Percentiles rank a stretch among this genome's conserved stretches.
These are phyloP conservation scores for Helicostylum pulchrum DNA, from an alignment of 192 early-diverging fungal genomes.

Conservation along the genomic window DNA sequence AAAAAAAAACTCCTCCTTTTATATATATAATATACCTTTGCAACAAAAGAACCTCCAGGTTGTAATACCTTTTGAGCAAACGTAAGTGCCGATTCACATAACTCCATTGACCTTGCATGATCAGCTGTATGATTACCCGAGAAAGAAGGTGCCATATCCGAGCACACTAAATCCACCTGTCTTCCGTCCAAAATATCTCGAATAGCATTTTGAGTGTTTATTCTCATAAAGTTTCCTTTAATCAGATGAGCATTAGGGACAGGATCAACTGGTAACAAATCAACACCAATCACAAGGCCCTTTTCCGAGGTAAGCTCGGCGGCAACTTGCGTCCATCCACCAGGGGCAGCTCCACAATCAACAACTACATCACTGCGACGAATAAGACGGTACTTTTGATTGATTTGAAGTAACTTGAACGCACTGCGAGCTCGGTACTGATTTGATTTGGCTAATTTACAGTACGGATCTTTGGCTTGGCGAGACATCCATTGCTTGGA, in stretches of 20 bases:
- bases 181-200: constrained; percentile 28
- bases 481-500: constrained; percentile 64
- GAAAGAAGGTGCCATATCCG: constrained; percentile 84
- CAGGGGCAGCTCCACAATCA: constrained; percentile 72
- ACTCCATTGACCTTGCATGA: constrained; percentile 59
- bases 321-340: constrained; percentile 77
- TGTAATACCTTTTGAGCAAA: constrained; percentile 60
- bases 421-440: constrained; percentile 70
- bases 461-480: constrained; percentile 67
- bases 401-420: constrained; percentile 66
- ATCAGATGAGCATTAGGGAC: constrained; percentile 62
- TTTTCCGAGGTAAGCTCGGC: constrained; percentile 34
- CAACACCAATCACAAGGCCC: constrained; percentile 64
- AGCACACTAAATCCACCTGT: constrained; percentile 47
- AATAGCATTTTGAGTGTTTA: constrained; percentile 37
- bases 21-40: no score
- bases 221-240: constrained; percentile 65
- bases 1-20: no score
- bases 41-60: constrained; percentile 58
- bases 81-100: constrained; percentile 63
- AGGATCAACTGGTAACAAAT: constrained; percentile 65
- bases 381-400: constrained; percentile 46
- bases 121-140: constrained; percentile 69
- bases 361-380: constrained; percentile 34
- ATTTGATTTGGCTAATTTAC: constrained; percentile 49